Percentiles rank a stretch among this genome's conserved stretches.
Evolutionary conservation across 306 rosid species (phyloP).

Genomic region (Cicer arietinum): DNA sequence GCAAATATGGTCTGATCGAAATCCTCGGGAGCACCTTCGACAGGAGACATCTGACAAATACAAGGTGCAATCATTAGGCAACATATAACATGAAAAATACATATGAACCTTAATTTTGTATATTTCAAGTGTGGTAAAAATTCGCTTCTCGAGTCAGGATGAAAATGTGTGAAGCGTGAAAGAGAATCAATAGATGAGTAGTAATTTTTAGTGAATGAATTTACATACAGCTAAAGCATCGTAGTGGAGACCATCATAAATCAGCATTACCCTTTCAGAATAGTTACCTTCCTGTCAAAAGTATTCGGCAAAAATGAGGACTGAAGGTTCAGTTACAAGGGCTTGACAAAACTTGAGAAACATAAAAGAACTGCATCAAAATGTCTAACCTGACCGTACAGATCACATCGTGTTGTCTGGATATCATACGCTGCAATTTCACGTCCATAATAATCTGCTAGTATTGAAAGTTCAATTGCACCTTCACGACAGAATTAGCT

Average conservation of each 20-base stretch:
- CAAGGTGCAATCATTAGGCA: slow-evolving; percentile 40
- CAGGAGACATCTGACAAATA: slow-evolving; percentile 72
- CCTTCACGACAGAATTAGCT: slow-evolving; percentile 55
- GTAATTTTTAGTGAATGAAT: slow-evolving; percentile 27
- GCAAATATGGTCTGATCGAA: slow-evolving; percentile 91
- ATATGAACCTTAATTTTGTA: not conserved
- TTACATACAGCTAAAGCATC: slow-evolving; percentile 91
- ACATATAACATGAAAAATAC: slow-evolving; percentile 33
- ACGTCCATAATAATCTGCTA: slow-evolving; percentile 84
- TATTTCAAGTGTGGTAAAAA: slow-evolving; percentile 4
- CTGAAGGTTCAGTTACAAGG: slow-evolving; percentile 39
- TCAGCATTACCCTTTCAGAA: slow-evolving; percentile 84
- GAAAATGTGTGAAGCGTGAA: not conserved
- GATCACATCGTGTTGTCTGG: slow-evolving; percentile 89
- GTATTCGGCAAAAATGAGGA: slow-evolving; percentile 31
- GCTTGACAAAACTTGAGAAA: slow-evolving; percentile 35
- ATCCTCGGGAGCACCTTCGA: slow-evolving; percentile 87
- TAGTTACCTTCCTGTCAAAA: slow-evolving; percentile 70
- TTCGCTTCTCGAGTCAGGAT: slow-evolving; percentile 24
- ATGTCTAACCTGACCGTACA: slow-evolving; percentile 91
- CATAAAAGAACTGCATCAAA: slow-evolving; percentile 16
- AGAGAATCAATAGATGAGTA: slow-evolving; percentile 14
- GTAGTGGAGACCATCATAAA: slow-evolving; percentile 94
- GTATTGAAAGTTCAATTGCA: slow-evolving; percentile 93
- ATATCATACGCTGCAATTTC: slow-evolving; percentile 97